Conservation (phyloP, 1,139 yeast species). For the Tardiomyces digboiensis region DNA sequence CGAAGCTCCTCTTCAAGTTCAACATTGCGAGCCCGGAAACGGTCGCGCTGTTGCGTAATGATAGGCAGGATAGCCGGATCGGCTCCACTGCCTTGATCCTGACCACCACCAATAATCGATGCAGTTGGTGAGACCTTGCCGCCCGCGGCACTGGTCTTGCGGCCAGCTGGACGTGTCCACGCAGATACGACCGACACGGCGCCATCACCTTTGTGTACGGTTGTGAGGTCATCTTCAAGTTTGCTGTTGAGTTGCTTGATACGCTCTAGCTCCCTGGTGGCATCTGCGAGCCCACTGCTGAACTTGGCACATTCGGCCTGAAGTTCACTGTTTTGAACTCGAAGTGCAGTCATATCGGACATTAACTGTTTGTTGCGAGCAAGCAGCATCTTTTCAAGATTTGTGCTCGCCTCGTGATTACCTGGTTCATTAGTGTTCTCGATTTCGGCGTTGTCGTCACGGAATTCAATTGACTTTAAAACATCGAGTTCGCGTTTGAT, state of each 20-base stretch:
- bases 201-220: conserved; percentile 26
- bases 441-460: conserved; percentile 8
- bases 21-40: conserved; percentile 71
- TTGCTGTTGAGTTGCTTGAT: conserved; percentile 41
- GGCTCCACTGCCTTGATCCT: conserved; percentile 5
- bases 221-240: conserved; percentile 59
- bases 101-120: conserved; percentile 12
- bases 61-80: conserved; percentile 65
- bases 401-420: conserved; percentile 10
- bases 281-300: conserved; percentile 28
- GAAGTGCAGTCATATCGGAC: conserved; percentile 46
- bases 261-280: conserved; percentile 33
- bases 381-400: conserved; percentile 35
- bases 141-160: conserved; percentile 33
- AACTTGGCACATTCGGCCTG: conserved; percentile 32
- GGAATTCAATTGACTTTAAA: conserved; percentile 63
- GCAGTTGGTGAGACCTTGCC: conserved; percentile 19
- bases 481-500: conserved; percentile 65
- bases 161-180: conserved; percentile 21
- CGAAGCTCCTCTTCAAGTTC: conserved; percentile 80
- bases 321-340: conserved; percentile 43
- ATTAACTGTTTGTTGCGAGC: conserved; percentile 53
- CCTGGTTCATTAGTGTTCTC: conserved; percentile 4
- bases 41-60: conserved; percentile 88
- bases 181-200: conserved; percentile 37